Conservation (phyloP, 139 green algal species). For the Microglena sp. region DNA sequence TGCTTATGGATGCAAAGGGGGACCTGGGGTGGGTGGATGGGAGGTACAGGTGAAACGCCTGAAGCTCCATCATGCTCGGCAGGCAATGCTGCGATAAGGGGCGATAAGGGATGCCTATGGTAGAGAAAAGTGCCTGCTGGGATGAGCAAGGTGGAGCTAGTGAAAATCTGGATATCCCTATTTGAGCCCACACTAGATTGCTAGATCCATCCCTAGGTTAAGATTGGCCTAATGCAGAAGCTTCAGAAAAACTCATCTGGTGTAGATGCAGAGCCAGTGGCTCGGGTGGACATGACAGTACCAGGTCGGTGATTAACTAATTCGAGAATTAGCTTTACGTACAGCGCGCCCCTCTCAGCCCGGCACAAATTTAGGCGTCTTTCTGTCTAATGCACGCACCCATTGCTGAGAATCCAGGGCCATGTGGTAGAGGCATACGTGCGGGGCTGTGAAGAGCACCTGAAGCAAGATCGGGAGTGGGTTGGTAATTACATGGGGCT, state of each 20-base stretch:
- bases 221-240: too few species aligned
- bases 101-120: too few species aligned
- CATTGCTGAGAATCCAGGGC: conserved; percentile 46
- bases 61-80: too few species aligned
- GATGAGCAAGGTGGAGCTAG: too few species aligned
- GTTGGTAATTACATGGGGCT: background rate
- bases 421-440: conserved; percentile 79
- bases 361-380: background rate
- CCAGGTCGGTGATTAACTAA: background rate
- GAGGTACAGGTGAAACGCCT: too few species aligned
- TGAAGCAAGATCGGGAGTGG: conserved; percentile 17
- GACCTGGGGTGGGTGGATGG: too few species aligned
- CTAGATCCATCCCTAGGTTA: too few species aligned
- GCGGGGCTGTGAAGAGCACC: conserved; percentile 50
- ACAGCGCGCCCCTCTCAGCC: background rate
- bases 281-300: background rate
- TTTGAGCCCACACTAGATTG: too few species aligned
- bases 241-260: background rate
- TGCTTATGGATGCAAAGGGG: too few species aligned
- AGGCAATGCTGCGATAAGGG: too few species aligned
- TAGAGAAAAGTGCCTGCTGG: too few species aligned
- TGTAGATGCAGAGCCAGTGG: background rate
- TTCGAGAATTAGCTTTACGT: background rate
- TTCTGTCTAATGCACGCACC: conserved; percentile 28
- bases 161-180: too few species aligned